Base-by-base conservation (phyloP, 148 eudicot species). In the Rhododendron williamsianum region DNA sequence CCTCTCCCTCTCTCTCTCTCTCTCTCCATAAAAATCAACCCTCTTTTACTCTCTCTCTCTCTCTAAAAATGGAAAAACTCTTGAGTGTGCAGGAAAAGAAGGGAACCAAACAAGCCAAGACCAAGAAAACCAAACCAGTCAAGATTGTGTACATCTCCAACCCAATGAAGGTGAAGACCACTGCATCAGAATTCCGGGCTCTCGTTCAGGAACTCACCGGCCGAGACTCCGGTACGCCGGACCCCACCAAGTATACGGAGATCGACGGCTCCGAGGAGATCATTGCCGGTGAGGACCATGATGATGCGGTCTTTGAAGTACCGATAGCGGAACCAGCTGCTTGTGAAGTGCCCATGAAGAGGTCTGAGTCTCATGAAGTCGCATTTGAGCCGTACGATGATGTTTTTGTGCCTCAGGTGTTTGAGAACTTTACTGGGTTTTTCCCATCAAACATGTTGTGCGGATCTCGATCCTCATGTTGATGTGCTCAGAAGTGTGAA, bases 71-170 rank as follows among this genome's bases (percentile, higher is more conserved):
- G 85, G 67, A 85, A 13, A 86, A 78, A 46, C 43, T 25, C 35
- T 78, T 77, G 4, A n/a, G 43, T 16, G 85, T 86, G 8, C 82
- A 86, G 0, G 77, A 63, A 35, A 86, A 77, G 36, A 86, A 76
- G 78, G 82, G 86, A 85, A 51, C 87, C 78, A 82, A 84, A 52
- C 86, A 67, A 35, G 12, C 79, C 43, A 83, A 80, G 52, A 48
- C 33, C 52, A 13, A 89, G 81, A 91, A 88, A 82, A 85, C 36
- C 19, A 87, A 84, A 1, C 86, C 92, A 8, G 83, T 93, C 36
- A 91, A 90, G 54, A 93, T 93, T 41, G 95, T 93, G 45, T 90
- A 93, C 89, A 91, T 93, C 82, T 89, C 93, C 1, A 93, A 90
- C 88, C 95, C 95, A 12, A 88, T 90, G 89, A 91, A 77, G 83